Evolutionary conservation across 352 stramenopile species (phyloP), one percentile per base, ranked within the genome.

Genomic region (Pythium vanterpoolii): DNA sequence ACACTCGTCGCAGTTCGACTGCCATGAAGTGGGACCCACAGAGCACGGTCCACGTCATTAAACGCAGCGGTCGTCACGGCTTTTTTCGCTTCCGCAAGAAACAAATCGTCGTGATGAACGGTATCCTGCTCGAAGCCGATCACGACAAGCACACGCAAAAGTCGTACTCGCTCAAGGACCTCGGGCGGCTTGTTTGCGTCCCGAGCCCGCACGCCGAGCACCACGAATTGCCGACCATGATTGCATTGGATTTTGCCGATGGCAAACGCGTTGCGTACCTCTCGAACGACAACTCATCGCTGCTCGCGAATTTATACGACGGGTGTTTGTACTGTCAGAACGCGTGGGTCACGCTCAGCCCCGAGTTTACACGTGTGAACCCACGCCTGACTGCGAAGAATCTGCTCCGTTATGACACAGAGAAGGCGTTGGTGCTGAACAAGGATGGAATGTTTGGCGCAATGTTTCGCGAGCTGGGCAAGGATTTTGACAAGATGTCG

Each of bases 291-390:
- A 67, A 76, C 0, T 73, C 88, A 18, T 71, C 66, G n/a, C 82
- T 93, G 23, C 47, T 90, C 10, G 79, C 71, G 5, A 76, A 79
- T 11, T 24, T 93, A 9, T 89, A 89, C 64, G 83, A 93, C 58
- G 79, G 79, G 8, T 88, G 83, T 64, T 66, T 73, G 6, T 83
- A 79, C 42, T 71, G 72, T 14, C 72, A 78, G n/a, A 91, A 90
- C 44, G 75, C 69, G 58, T 64, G 73, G 40, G 71, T 91, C 24
- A 89, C 82, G 16, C 56, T 91, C 14, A 74, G 66, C 14, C 60
- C 66, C n/a, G 79, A 86, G 43, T 91, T 91, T 42, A 76, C 81
- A 7, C 85, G 74, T 43, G 62, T 90, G 19, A 91, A 90, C 45
- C 70, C 76, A 1, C 72, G 73, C 45, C 74, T 93, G 62, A 89